A percentile compares a stretch with the other conserved stretches of the same genome.
These are phyloP conservation scores for Coniella vitis DNA, from an alignment of 2,329 filamentous ascomycete genomes.

Conservation along the genomic window DNA sequence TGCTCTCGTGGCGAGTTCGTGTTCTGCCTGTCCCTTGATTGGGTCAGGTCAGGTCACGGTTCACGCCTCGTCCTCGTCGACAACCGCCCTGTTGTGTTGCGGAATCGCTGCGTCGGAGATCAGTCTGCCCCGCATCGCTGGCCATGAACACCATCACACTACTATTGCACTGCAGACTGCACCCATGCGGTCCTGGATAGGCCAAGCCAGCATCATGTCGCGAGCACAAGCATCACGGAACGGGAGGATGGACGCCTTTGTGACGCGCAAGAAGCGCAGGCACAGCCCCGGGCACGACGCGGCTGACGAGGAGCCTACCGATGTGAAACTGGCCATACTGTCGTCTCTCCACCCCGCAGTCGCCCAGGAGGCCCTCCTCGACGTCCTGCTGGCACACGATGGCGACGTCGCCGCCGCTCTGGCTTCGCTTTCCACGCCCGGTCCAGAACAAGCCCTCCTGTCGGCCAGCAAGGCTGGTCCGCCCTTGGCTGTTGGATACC, in stretches of 20 bases:
- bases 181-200: background rate
- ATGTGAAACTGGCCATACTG: constrained; percentile 80
- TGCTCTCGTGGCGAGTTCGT: constrained; percentile 14
- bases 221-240: background rate
- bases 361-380: constrained; percentile 63
- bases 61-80: background rate
- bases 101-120: background rate
- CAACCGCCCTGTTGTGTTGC: background rate
- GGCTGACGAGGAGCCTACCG: constrained; percentile 70
- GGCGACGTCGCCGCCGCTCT: constrained; percentile 67
- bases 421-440: constrained; percentile 23
- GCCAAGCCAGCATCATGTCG: background rate
- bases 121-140: background rate
- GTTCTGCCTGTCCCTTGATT: background rate
- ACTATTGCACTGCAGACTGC: background rate
- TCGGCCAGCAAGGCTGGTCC: background rate
- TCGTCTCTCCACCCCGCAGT: constrained; percentile 65
- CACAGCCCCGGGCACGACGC: constrained; percentile 19
- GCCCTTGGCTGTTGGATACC: constrained; percentile 23
- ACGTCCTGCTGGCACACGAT: constrained; percentile 69
- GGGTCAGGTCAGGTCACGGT: background rate
- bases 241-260: constrained; percentile 49
- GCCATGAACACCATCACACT: background rate
- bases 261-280: constrained; percentile 49
- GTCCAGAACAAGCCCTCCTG: constrained; percentile 20